Percentiles rank a stretch among this genome's conserved stretches.
Conservation (phyloP, 1,284 basidiomycete species). For the Ganoderma lucidum region DNA sequence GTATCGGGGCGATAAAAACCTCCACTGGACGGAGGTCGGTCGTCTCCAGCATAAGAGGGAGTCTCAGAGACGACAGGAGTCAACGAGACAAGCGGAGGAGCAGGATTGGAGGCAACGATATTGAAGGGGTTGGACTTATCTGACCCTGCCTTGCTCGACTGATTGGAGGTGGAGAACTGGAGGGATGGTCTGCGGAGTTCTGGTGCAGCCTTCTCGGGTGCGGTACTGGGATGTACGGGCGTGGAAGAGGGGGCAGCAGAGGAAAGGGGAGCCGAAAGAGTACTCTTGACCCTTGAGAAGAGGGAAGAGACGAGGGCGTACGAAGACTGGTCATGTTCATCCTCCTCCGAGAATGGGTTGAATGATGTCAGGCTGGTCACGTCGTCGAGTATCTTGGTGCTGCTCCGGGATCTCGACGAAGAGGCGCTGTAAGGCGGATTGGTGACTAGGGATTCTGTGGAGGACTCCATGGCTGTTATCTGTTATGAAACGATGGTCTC, state of each 20-base stretch:
- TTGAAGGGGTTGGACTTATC: slow-evolving; percentile 68
- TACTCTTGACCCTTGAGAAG: slow-evolving; percentile 80
- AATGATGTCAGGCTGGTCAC: slow-evolving; percentile 78
- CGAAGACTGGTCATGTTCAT: slow-evolving; percentile 84
- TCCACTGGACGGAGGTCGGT: slow-evolving; percentile 64
- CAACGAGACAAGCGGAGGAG: slow-evolving; percentile 82
- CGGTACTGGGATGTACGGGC: slow-evolving; percentile 38
- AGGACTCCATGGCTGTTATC: slow-evolving; percentile 23
- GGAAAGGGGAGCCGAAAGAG: slow-evolving; percentile 69
- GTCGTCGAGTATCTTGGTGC: slow-evolving; percentile 69
- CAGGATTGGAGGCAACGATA: slow-evolving; percentile 61
- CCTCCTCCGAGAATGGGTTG: slow-evolving; percentile 88
- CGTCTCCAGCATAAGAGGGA: slow-evolving; percentile 70
- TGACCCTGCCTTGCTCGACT: slow-evolving; percentile 53
- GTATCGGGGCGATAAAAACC: slow-evolving; percentile 57
- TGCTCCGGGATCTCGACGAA: slow-evolving; percentile 68
- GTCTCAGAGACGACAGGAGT: slow-evolving; percentile 82
- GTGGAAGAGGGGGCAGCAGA: slow-evolving; percentile 51
- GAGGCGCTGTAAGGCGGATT: slow-evolving; percentile 37
- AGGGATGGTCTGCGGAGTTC: slow-evolving; percentile 67
- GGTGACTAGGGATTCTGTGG: slow-evolving; percentile 26
- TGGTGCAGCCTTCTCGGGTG: slow-evolving; percentile 39
- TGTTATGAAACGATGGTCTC: neutral
- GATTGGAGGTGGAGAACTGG: slow-evolving; percentile 54
- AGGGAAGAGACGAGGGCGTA: slow-evolving; percentile 81